These are phyloP conservation scores for Boletus patriciae DNA, from an alignment of 768 basidiomycete species.

Conservation along the genomic window DNA sequence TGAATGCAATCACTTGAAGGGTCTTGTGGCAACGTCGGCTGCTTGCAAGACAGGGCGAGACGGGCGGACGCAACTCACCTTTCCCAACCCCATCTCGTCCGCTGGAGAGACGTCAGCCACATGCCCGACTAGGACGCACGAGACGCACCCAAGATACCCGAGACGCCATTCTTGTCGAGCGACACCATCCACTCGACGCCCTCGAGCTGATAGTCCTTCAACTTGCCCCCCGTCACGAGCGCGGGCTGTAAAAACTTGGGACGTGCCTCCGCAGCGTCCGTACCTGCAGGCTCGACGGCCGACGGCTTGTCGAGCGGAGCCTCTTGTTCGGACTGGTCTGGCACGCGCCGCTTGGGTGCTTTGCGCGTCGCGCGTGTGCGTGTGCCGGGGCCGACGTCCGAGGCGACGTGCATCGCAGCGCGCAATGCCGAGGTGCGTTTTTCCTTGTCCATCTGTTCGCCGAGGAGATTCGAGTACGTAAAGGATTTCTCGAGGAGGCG, in stretches of 20 bases:
- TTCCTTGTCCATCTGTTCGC: conserved; percentile 70
- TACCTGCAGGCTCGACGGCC: background rate
- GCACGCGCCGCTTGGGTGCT: conserved; percentile 11
- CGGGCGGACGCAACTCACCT: conserved; percentile 41
- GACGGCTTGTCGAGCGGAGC: conserved; percentile 14
- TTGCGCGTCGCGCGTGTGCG: conserved; percentile 16
- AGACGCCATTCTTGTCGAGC: conserved; percentile 81
- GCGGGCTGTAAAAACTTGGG: conserved; percentile 67
- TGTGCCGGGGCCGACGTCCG: background rate
- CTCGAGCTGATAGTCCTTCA: conserved; percentile 91
- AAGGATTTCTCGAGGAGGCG: conserved; percentile 74
- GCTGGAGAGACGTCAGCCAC: conserved; percentile 43
- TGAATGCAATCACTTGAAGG: conserved; percentile 91
- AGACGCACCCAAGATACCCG: conserved; percentile 68
- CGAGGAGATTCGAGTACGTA: conserved; percentile 70
- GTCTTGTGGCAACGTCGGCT: conserved; percentile 51
- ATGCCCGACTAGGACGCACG: conserved; percentile 14
- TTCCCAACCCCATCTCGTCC: conserved; percentile 95
- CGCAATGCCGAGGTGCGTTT: conserved; percentile 34
- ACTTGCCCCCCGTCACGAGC: conserved; percentile 77
- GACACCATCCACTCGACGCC: conserved; percentile 96
- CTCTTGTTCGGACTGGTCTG: conserved; percentile 1
- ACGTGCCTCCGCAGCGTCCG: background rate
- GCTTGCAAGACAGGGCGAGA: background rate
- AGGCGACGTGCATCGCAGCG: conserved; percentile 28